Conservation (phyloP, 768 basidiomycete species). For the Xerocomellus amylosporus region DNA sequence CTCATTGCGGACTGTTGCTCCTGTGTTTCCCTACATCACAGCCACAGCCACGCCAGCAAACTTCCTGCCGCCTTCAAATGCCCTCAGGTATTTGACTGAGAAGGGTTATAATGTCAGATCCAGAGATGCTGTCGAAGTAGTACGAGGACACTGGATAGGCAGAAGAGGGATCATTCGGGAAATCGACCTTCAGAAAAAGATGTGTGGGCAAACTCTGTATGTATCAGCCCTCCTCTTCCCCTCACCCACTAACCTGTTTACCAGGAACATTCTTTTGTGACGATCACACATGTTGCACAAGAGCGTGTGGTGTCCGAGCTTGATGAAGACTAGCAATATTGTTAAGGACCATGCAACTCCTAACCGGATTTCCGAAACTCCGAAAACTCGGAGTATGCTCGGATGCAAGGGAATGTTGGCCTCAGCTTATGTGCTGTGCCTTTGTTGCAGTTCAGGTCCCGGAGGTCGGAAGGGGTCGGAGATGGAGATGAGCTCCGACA, state of each 20-base stretch:
- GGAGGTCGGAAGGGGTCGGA: too few species aligned
- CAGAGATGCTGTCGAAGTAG: background rate
- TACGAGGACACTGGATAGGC: background rate
- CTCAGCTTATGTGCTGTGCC: too few species aligned
- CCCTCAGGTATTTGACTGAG: background rate
- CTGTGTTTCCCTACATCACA: background rate
- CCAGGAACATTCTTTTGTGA: background rate
- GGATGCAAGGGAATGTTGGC: too few species aligned
- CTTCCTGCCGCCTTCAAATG: background rate
- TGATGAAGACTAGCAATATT: background rate
- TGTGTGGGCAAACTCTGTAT: background rate
- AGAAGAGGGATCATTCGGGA: background rate
- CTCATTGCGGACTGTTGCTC: background rate
- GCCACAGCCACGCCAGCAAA: background rate
- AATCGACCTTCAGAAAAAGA: background rate
- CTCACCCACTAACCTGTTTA: background rate
- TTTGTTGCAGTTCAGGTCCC: too few species aligned
- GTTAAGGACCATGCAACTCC: too few species aligned
- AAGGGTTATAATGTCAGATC: background rate
- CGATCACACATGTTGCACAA: slow-evolving; percentile 1
- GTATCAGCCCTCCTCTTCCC: background rate
- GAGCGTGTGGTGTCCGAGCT: background rate
- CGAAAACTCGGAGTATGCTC: too few species aligned
- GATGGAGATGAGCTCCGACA: too few species aligned
- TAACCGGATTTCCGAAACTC: too few species aligned